Evolutionary conservation across 1,284 basidiomycete species (phyloP).

Genomic region (Vanrija sp.): DNA sequence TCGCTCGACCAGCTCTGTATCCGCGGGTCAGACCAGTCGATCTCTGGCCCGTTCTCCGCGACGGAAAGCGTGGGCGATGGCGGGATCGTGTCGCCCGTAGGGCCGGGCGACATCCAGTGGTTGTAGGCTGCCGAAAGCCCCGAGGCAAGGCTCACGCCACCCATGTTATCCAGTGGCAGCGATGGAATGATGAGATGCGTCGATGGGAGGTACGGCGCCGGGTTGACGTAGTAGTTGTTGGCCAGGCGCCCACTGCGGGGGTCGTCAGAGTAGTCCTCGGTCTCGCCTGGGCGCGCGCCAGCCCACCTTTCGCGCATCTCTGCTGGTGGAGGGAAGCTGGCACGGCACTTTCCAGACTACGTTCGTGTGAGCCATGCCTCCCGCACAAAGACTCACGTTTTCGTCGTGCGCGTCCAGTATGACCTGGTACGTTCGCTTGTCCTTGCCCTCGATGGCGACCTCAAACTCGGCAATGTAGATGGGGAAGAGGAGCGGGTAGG

Average conservation of each 20-base stretch:
- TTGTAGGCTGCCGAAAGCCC: constrained; percentile 16
- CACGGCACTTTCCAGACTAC: constrained; percentile 29
- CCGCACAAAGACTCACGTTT: constrained; percentile 19
- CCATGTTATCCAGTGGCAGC: constrained; percentile 5
- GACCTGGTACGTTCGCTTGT: constrained; percentile 25
- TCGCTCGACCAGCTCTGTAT: constrained; percentile 33
- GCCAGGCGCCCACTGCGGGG: constrained; percentile 18
- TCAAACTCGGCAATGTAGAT: constrained; percentile 46
- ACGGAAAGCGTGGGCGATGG: constrained; percentile 30
- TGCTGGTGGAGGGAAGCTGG: constrained; percentile 32
- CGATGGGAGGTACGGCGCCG: constrained; percentile 32
- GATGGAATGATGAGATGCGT: constrained; percentile 18
- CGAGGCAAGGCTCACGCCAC: too few species aligned
- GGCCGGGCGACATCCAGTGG: constrained; percentile 35
- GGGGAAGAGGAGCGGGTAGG: constrained; percentile 48
- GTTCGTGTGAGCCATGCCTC: too few species aligned
- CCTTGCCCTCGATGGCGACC: constrained; percentile 20
- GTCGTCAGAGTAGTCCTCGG: neutral
- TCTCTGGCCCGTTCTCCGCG: constrained; percentile 10
- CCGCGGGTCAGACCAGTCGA: constrained; percentile 41
- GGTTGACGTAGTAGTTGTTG: constrained; percentile 36
- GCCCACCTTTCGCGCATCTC: constrained; percentile 25
- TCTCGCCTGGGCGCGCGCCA: neutral
- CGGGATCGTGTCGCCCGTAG: constrained; percentile 13
- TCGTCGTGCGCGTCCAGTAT: constrained; percentile 45